A percentile compares a stretch with the other conserved stretches of the same genome.
These are phyloP conservation scores for Tephrocybe sp. DNA, from an alignment of 768 basidiomycete genomes.

Conservation along the genomic window DNA sequence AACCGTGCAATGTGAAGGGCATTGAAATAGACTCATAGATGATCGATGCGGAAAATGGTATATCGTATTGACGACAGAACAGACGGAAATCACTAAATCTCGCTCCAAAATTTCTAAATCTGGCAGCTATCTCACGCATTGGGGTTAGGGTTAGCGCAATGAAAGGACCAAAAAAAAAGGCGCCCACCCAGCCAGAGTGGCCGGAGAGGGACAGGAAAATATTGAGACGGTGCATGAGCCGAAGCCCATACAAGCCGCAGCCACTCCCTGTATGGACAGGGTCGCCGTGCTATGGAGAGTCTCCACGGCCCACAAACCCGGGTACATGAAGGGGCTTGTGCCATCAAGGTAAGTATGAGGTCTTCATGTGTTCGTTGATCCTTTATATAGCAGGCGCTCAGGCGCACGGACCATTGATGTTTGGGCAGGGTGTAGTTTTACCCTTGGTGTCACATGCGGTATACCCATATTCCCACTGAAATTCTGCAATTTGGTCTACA, in stretches of 20 bases:
- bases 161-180: constrained; percentile 28
- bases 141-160: constrained; percentile 10
- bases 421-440: neutral
- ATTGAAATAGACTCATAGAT: too few relatives aligned
- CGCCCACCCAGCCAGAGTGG: constrained; percentile 47
- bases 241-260: constrained; percentile 54
- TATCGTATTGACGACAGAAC: too few relatives aligned
- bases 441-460: too few relatives aligned
- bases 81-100: too few relatives aligned
- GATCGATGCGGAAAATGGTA: too few relatives aligned
- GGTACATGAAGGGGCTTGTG: constrained; percentile 52
- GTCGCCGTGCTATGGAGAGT: constrained; percentile 72
- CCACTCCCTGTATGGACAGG: constrained; percentile 62
- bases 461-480: too few relatives aligned
- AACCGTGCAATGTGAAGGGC: too few relatives aligned
- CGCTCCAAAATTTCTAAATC: too few relatives aligned
- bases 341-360: constrained; percentile 68
- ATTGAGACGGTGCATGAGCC: constrained; percentile 65
- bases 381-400: neutral
- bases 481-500: too few relatives aligned
- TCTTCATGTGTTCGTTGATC: neutral
- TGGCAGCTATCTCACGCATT: too few relatives aligned
- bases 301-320: constrained; percentile 56
- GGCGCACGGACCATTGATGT: constrained; percentile 14
- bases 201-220: constrained; percentile 59